A percentile compares a stretch with the other conserved stretches of the same genome.
Evolutionary conservation across 805 yeast species (phyloP).

Genomic region (Suhomyces faveliae): DNA sequence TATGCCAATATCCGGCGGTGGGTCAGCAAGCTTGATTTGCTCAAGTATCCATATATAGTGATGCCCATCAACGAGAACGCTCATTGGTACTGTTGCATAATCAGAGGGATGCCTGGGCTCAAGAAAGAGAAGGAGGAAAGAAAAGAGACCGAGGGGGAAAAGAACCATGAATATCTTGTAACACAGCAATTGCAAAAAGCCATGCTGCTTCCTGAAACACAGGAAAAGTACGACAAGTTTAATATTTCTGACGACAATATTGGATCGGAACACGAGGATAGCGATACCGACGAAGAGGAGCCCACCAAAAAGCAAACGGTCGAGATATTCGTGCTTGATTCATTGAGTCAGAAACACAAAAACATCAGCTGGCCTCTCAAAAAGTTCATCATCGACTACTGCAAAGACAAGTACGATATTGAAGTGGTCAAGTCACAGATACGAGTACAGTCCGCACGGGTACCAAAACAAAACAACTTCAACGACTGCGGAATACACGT

Average conservation of each 20-base stretch:
- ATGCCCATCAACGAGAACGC: conserved; percentile 77
- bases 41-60: conserved; percentile 57
- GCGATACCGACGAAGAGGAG: neutral
- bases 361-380: conserved; percentile 53
- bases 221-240: conserved; percentile 4
- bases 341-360: conserved; percentile 60
- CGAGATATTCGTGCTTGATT: conserved; percentile 68
- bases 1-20: conserved; percentile 72
- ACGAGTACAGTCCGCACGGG: conserved; percentile 48
- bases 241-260: conserved; percentile 3
- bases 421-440: conserved; percentile 48
- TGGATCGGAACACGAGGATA: conserved; percentile 2
- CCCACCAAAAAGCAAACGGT: conserved; percentile 16
- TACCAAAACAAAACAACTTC: conserved; percentile 83
- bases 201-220: conserved; percentile 9
- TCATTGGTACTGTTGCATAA: conserved; percentile 88
- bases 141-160: neutral
- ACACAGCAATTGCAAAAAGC: conserved; percentile 3
- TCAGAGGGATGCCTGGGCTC: conserved; percentile 50
- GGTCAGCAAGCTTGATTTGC: conserved; percentile 65
- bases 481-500: conserved; percentile 96
- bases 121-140: neutral
- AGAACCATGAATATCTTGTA: neutral
- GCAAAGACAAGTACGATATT: conserved; percentile 57
- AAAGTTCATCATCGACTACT: conserved; percentile 63